These are phyloP conservation scores for Knoxdaviesia proteae DNA, from an alignment of 2,329 filamentous ascomycete genomes.

Conservation along the genomic window DNA sequence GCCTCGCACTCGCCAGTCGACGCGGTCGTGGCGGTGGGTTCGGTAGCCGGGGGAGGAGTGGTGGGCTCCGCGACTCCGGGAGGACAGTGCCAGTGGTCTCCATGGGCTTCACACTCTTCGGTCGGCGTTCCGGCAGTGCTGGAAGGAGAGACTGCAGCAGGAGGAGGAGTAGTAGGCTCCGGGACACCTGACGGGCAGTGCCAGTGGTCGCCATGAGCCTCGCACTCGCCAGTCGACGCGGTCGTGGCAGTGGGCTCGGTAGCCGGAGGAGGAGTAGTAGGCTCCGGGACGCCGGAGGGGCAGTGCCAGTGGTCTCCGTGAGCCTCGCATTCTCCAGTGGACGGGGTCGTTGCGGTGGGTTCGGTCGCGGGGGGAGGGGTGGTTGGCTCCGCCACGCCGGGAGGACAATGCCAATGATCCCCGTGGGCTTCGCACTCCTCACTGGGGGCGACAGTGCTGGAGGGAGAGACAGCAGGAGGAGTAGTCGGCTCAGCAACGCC, in stretches of 20 bases:
- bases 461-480: too few relatives aligned
- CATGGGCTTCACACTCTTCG: conserved; percentile 1
- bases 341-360: neutral
- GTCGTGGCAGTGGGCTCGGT: too few relatives aligned
- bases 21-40: neutral
- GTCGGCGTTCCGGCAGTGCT: neutral
- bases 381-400: conserved; percentile 5
- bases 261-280: conserved; percentile 1
- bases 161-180: conserved; percentile 3
- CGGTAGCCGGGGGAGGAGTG: neutral
- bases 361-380: conserved; percentile 2
- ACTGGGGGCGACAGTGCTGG: too few relatives aligned
- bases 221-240: too few relatives aligned
- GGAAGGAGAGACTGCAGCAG: conserved; percentile 2
- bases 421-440: conserved; percentile 5
- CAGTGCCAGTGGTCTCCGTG: conserved; percentile 6
- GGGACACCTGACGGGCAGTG: conserved; percentile 7
- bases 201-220: conserved; percentile 4
- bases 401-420: conserved; percentile 6
- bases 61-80: conserved; percentile 1
- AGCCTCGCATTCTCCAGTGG: conserved; percentile 2
- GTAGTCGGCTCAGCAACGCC: conserved; percentile 5
- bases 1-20: conserved; percentile 3
- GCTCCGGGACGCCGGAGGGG: conserved; percentile 6
- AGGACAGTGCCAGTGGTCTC: conserved; percentile 5